Percentiles rank a stretch among this genome's conserved stretches.
phyloP scores from a whole-genome alignment of 192 early-diverging fungal genomes.

The Radiomyces spectabilis region DNA sequence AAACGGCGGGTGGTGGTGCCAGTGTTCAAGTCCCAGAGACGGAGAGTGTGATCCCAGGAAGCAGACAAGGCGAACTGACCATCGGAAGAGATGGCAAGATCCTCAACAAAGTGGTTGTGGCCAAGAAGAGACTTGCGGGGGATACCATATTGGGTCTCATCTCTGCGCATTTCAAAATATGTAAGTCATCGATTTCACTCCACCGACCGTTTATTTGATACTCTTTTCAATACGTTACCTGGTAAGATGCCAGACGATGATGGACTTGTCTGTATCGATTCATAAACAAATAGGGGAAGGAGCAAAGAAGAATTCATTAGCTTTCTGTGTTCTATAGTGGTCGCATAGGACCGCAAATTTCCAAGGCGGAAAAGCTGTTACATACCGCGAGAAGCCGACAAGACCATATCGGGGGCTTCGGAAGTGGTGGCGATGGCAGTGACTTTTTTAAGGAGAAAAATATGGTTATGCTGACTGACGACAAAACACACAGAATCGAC shows the following conservation, averaged over 20 bases:
- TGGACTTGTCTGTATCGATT: conserved; percentile 90
- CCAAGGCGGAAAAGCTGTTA: too few relatives aligned
- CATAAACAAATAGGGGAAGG: too few relatives aligned
- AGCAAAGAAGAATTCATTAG: too few relatives aligned
- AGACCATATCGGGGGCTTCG: conserved; percentile 93
- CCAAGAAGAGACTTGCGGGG: conserved; percentile 87
- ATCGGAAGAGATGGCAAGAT: conserved; percentile 97
- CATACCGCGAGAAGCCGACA: conserved; percentile 93
- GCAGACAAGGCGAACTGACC: conserved; percentile 98
- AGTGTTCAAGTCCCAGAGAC: conserved; percentile 97
- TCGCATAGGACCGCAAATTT: too few relatives aligned
- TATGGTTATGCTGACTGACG: neutral
- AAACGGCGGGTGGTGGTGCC: conserved; percentile 94
- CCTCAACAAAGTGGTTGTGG: conserved; percentile 99
- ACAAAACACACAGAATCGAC: too few relatives aligned
- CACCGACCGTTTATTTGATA: neutral
- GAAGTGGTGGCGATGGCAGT: conserved; percentile 96
- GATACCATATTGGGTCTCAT: conserved; percentile 88
- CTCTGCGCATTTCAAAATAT: conserved; percentile 30
- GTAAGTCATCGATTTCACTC: neutral
- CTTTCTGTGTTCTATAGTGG: too few relatives aligned
- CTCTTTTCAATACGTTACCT: conserved; percentile 4
- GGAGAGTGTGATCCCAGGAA: conserved; percentile 99
- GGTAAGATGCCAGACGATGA: conserved; percentile 97
- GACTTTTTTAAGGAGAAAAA: conserved; percentile 47